Evolutionary conservation across 768 basidiomycete genomes (phyloP).

Genomic region (Russula emetica): DNA sequence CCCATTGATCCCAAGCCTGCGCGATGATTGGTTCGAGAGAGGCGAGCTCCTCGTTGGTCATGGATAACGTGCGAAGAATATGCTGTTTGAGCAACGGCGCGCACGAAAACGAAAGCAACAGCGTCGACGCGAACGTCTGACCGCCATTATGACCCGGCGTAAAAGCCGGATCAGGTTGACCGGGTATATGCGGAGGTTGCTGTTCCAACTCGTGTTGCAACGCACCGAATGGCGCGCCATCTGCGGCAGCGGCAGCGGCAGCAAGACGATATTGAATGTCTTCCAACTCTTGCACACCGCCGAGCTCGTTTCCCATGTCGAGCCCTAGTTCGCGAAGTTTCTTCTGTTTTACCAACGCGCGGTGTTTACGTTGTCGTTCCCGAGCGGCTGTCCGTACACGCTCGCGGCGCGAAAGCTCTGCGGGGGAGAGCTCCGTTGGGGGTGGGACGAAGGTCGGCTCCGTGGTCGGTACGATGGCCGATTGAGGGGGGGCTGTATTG

Average conservation of each 20-base stretch:
- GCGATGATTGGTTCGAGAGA: constrained; percentile 77
- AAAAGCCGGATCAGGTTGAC: constrained; percentile 54
- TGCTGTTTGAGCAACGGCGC: constrained; percentile 72
- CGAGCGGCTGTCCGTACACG: constrained; percentile 71
- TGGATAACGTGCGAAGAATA: constrained; percentile 62
- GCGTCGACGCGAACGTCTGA: constrained; percentile 74
- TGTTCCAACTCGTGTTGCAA: constrained; percentile 32
- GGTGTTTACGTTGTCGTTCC: constrained; percentile 80
- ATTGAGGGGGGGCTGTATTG: constrained; percentile 13
- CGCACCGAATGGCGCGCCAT: constrained; percentile 39
- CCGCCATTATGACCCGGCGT: constrained; percentile 58
- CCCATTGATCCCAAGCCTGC: constrained; percentile 84
- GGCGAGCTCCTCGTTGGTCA: constrained; percentile 76
- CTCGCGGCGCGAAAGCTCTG: constrained; percentile 65
- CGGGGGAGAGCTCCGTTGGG: constrained; percentile 47
- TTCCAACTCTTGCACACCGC: constrained; percentile 46
- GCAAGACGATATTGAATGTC: constrained; percentile 62
- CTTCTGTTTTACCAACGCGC: constrained; percentile 68
- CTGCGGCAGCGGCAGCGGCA: constrained; percentile 40
- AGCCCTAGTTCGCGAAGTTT: constrained; percentile 80
- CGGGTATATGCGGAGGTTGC: constrained; percentile 39
- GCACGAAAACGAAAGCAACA: constrained; percentile 72
- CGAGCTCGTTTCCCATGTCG: constrained; percentile 73
- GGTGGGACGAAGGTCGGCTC: constrained; percentile 43
- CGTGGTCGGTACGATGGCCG: constrained; percentile 15